Conservation (phyloP, 306 rosid species). For the Fagus sylvatica region DNA sequence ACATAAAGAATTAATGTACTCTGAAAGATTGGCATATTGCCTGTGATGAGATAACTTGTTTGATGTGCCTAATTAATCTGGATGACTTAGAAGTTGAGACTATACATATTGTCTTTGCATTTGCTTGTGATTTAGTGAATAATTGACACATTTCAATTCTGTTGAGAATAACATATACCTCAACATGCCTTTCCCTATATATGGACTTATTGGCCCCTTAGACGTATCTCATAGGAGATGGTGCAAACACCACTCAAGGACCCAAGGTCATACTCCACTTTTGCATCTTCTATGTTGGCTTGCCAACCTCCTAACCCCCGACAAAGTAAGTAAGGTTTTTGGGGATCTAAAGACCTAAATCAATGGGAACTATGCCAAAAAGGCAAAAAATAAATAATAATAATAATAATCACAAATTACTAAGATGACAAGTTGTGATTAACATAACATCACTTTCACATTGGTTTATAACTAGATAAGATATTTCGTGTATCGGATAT, state of each 20-base stretch:
- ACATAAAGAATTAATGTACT: background rate
- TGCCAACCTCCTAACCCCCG: conserved; percentile 1
- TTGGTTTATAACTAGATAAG: no score
- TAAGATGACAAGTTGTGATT: no score
- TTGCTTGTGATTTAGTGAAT: background rate
- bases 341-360: background rate
- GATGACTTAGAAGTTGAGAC: no score
- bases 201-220: background rate
- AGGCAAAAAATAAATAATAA: no score
- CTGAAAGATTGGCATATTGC: background rate
- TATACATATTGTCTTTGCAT: no score
- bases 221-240: background rate
- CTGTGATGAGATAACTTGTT: background rate
- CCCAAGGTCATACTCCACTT: background rate
- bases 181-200: background rate
- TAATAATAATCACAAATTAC: no score
- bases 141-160: no score
- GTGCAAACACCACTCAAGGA: background rate
- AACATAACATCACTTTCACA: no score
- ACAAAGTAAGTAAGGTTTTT: background rate
- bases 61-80: background rate
- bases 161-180: background rate
- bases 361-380: no score
- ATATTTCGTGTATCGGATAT: no score
- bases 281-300: background rate